These are phyloP conservation scores for Alternaria burnsii DNA, from an alignment of 2,329 filamentous ascomycete species.

Conservation along the genomic window DNA sequence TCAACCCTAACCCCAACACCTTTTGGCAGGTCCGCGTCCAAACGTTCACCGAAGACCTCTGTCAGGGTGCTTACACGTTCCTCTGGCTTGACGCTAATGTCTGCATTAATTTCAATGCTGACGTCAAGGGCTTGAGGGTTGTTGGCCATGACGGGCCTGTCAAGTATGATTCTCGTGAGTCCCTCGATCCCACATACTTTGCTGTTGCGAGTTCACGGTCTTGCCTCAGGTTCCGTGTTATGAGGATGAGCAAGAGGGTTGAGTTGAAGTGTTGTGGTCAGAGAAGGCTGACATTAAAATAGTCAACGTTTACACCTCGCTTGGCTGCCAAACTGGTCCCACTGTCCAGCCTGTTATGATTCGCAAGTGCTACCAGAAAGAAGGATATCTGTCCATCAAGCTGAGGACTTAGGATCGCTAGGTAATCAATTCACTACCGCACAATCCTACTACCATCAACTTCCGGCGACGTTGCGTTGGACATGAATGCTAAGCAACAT, in stretches of 20 bases:
- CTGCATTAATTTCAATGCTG: not conserved
- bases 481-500: not conserved
- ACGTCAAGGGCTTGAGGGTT: not conserved
- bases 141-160: not conserved
- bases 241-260: accelerated
- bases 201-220: no score
- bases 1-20: not conserved
- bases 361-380: not conserved
- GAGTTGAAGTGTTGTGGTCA: not conserved
- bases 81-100: not conserved
- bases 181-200: not conserved
- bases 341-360: not conserved
- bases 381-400: not conserved
- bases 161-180: not conserved
- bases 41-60: not conserved
- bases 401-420: not conserved
- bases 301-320: not conserved
- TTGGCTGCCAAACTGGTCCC: not conserved
- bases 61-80: not conserved
- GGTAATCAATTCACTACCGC: not conserved
- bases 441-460: not conserved
- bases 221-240: accelerated
- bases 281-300: not conserved
- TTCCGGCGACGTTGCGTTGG: accelerated
- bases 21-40: not conserved